These are phyloP conservation scores for Pseudogymnoascus sp. DNA, from an alignment of 2,329 filamentous ascomycete species.

Conservation along the genomic window DNA sequence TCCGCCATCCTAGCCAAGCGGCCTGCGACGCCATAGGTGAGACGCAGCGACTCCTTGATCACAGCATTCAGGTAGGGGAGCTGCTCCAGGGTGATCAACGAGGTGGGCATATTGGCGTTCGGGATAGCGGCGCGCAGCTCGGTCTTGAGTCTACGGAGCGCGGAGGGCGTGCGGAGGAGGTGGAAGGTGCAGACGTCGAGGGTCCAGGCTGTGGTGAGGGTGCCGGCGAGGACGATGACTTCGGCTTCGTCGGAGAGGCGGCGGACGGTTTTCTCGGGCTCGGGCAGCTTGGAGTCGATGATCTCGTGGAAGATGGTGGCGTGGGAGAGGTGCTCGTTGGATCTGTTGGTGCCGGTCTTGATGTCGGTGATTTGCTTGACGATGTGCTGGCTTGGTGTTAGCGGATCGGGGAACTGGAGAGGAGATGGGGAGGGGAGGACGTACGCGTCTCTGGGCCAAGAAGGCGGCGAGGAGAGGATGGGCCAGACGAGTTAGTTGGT, in stretches of 20 bases:
- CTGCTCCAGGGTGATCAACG: constrained; percentile 18
- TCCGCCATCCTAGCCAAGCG: constrained; percentile 23
- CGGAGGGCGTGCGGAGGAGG: constrained; percentile 28
- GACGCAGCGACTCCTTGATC: constrained; percentile 29
- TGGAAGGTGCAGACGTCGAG: constrained; percentile 30
- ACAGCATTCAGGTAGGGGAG: constrained; percentile 27
- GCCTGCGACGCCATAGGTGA: constrained; percentile 25
- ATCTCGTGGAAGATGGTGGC: constrained; percentile 3
- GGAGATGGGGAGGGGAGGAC: background rate
- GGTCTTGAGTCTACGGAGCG: constrained; percentile 24
- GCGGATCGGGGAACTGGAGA: background rate
- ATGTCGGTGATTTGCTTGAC: constrained; percentile 3
- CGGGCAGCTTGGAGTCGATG: background rate
- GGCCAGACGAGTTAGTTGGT: background rate
- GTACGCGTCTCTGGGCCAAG: background rate
- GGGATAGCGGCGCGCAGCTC: constrained; percentile 27
- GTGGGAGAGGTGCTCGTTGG: background rate
- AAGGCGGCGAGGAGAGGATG: background rate
- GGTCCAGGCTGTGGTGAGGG: constrained; percentile 30
- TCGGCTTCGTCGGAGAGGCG: constrained; percentile 11
- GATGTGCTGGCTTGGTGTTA: background rate
- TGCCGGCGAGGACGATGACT: constrained; percentile 27
- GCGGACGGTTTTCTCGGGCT: background rate
- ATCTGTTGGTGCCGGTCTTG: background rate
- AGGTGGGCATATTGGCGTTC: constrained; percentile 7